Base-by-base conservation (phyloP, 768 basidiomycete species). In the Termitomyces titanicus region DNA sequence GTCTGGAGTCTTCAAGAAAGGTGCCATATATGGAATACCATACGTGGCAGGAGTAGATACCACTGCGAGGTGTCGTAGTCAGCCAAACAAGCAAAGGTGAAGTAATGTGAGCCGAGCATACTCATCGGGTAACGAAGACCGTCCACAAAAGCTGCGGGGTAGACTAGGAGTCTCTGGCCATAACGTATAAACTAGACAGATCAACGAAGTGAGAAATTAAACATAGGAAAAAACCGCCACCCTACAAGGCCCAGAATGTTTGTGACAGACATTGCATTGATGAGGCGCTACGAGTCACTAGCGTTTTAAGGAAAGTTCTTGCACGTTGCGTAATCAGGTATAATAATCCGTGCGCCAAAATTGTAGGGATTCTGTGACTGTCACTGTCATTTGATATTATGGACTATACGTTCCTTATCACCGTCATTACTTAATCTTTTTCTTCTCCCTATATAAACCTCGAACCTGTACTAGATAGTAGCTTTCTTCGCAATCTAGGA, bases 121-220 rank as follows among this genome's bases (percentile, higher is more conserved):
- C 51, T 7, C 9, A 20, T 5, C 34, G 50, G 20, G 3, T 2
- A 18, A 5, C 18, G 40, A 6, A 24, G 7, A 2, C 24, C 17
- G 1, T 15, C 22, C 11, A 51, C 35, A n/a, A 61, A 58, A 9
- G 50, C 62, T 53, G 50, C 55, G 22, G 62, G 62, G 29, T 63
- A 63, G 6, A 63, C 60, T 20, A 61, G 51, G 18, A 54, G 29
- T 18, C 42, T 27, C 50, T 61, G 62, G 1, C 62, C 62, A 53
- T 63, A 55, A 20, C 48, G 49, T 31, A 56, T n/a, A 20, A 59
- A 3, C 61, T 62, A 22, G n/a, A 34, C n/a, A 29, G 1, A 42
- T n/a, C 12, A 37, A 35, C 39, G 27, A 13, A 11, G n/a, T 46
- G 24, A 53, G 22, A 18, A 46, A 45, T 6, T 18, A 3, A 45